Evolutionary conservation across 2,329 filamentous ascomycete species (phyloP).

Genomic region (Drechmeria coniospora): DNA sequence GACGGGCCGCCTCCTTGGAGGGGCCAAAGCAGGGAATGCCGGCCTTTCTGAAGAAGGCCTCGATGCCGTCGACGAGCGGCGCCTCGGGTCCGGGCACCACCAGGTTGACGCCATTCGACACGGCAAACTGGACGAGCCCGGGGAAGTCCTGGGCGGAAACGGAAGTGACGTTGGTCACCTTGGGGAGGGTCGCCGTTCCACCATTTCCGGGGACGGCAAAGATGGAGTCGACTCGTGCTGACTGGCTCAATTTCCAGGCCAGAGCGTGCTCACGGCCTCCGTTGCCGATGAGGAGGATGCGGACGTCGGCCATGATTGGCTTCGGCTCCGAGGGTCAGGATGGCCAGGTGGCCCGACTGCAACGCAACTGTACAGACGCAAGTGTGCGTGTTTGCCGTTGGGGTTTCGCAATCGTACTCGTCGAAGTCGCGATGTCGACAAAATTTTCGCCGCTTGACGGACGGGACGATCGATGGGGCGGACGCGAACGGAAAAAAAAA

Average conservation of each 20-base stretch:
- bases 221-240: constrained; percentile 62
- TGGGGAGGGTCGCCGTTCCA: constrained; percentile 57
- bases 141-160: constrained; percentile 66
- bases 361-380: too few species aligned
- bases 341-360: too few species aligned
- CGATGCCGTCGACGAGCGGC: constrained; percentile 82
- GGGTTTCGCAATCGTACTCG: too few species aligned
- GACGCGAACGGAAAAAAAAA: too few species aligned
- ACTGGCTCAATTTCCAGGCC: constrained; percentile 86
- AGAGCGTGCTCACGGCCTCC: constrained; percentile 90
- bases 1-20: constrained; percentile 63
- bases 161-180: constrained; percentile 54
- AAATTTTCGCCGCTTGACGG: too few species aligned
- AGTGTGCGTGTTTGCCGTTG: too few species aligned
- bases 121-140: constrained; percentile 59
- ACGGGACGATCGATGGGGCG: too few species aligned
- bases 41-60: constrained; percentile 60
- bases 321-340: too few species aligned
- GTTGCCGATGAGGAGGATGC: constrained; percentile 78
- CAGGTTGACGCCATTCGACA: constrained; percentile 59
- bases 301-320: constrained; percentile 27
- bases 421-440: too few species aligned
- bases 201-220: constrained; percentile 66
- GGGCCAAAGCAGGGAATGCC: constrained; percentile 79
- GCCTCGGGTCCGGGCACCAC: constrained; percentile 85